These are phyloP conservation scores for Spathaspora sp. DNA, from an alignment of 805 yeast genomes.

Conservation along the genomic window DNA sequence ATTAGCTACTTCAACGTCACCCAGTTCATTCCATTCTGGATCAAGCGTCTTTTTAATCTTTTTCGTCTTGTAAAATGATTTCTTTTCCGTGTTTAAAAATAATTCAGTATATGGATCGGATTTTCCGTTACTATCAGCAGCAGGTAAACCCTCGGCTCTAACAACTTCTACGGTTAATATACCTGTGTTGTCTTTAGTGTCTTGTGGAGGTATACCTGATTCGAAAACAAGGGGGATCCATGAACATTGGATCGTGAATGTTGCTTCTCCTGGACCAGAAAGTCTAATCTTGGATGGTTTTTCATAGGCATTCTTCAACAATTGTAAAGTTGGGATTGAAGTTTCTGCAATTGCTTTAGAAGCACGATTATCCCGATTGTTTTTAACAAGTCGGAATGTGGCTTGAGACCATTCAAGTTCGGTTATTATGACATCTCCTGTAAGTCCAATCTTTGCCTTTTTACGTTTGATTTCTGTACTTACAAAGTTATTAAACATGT, in stretches of 20 bases:
- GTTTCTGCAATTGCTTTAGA: conserved; percentile 60
- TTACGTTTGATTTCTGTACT: conserved; percentile 52
- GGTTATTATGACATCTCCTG: conserved; percentile 73
- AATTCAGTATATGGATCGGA: conserved; percentile 87
- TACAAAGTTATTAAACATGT: conserved; percentile 60
- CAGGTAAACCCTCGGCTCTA: conserved; percentile 63
- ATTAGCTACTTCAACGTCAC: conserved; percentile 53
- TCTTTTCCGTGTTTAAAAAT: conserved; percentile 59
- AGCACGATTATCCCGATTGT: conserved; percentile 49
- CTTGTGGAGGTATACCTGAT: conserved; percentile 63
- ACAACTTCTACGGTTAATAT: conserved; percentile 55
- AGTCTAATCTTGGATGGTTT: conserved; percentile 56
- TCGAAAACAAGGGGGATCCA: conserved; percentile 73
- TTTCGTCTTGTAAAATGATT: conserved; percentile 66
- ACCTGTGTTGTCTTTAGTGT: conserved; percentile 75
- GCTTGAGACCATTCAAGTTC: conserved; percentile 74
- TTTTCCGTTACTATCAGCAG: conserved; percentile 90
- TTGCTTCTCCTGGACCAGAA: conserved; percentile 48
- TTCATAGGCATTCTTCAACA: conserved; percentile 63
- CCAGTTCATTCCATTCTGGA: conserved; percentile 84
- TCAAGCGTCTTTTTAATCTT: conserved; percentile 80
- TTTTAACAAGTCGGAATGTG: conserved; percentile 58
- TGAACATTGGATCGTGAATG: conserved; percentile 57
- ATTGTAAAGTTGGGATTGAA: conserved; percentile 60
- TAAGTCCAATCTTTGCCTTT: conserved; percentile 29